Base-by-base conservation (phyloP, 2,329 filamentous ascomycete genomes). In the Arthrobotrys sphaeroides region DNA sequence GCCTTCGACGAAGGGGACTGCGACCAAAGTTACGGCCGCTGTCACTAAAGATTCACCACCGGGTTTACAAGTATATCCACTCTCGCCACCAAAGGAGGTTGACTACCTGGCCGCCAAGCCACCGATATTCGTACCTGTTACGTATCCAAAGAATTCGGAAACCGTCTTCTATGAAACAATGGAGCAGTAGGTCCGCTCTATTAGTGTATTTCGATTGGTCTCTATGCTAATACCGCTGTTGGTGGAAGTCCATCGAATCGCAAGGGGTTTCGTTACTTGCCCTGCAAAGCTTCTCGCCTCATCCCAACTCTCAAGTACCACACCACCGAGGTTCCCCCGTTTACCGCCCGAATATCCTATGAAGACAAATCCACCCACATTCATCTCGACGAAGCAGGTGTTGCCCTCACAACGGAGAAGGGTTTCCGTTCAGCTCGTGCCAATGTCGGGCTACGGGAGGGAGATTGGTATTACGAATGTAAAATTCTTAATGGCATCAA, bases 381-480 rank as follows among this genome's bases (percentile, higher is more conserved):
- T 81, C 91, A 90, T 80, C 93, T 97, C 81, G 90, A 93, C 80
- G 88, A 88, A 77, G 87, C 88, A 38, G 93, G 90, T 5, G 88
- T 87, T 18, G 89, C 93, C 55, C 88, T 97, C 62, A 96, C 92
- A 0, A 96, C 95, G 12, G 90, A 94, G 78, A 96, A 96, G 82
- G 94, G 95, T 6, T 97, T 95, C 86, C 88, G 96, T 73, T 95
- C 94, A 86, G 90, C 91, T 1, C 89, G 94, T 40, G 93, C 92
- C 10, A 99, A 99, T 80, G 90, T 98, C 0, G 93, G 91, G 22
- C 91, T 94, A 3, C 87, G 95, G 49, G 92, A 98, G 82, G 95
- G 95, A 0, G 88, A 91, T 31, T 93, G 92, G 85, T 99, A 96
- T 82, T 99, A 93, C 86, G 95, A 99, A 83, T 93, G 94, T 82